These are phyloP conservation scores for Dictyostelium brefeldianum DNA, from an alignment of 78 protist species.

Conservation along the genomic window DNA sequence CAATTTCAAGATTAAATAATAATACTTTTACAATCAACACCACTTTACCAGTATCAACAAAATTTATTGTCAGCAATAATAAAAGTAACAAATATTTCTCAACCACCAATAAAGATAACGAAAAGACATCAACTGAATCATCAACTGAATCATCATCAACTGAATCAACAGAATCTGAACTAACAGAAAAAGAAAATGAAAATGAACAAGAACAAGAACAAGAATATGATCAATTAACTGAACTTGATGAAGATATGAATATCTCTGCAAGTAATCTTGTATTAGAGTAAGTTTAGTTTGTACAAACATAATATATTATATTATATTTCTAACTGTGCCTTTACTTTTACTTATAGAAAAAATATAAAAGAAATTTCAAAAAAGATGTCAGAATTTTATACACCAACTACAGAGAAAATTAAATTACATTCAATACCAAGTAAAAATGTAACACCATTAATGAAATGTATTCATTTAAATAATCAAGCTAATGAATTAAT, in stretches of 20 bases:
- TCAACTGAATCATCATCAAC: not conserved
- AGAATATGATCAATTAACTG: not conserved
- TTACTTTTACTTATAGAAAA: too few species aligned
- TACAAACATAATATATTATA: too few species aligned
- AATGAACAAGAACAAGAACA: not conserved
- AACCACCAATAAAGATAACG: not conserved
- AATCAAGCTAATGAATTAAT: constrained; percentile 9
- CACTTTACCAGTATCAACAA: not conserved
- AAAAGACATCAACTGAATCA: too few species aligned
- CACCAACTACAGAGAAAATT: constrained; percentile 39
- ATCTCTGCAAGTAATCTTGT: not conserved
- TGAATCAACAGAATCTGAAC: not conserved
- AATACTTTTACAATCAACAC: too few species aligned
- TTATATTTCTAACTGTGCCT: too few species aligned
- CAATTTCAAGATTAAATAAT: not conserved
- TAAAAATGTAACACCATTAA: not conserved
- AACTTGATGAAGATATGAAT: not conserved
- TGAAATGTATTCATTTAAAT: constrained; percentile 22
- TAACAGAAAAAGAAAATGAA: not conserved
- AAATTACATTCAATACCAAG: not conserved
- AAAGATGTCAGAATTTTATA: constrained; percentile 54
- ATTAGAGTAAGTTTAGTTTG: constrained; percentile 13
- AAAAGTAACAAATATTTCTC: not conserved
- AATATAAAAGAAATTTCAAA: constrained; percentile 33
- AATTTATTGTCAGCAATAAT: not conserved